A percentile compares a stretch with the other conserved stretches of the same genome.
These are phyloP conservation scores for Gossypium schwendimanii DNA, from an alignment of 441 rosid species.

Conservation along the genomic window DNA sequence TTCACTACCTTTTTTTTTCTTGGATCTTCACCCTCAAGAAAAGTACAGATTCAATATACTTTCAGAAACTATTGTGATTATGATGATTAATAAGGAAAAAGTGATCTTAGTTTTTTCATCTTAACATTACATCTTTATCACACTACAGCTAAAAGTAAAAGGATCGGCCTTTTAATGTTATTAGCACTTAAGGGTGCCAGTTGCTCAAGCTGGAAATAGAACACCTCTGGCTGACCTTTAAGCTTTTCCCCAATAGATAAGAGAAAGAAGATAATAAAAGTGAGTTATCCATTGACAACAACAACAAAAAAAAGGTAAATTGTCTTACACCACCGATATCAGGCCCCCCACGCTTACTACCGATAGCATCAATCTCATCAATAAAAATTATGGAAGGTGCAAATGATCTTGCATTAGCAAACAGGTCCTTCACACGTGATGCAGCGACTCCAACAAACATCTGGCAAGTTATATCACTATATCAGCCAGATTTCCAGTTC, in stretches of 20 bases:
- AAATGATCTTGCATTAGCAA: conserved; percentile 83
- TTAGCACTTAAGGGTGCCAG: neutral
- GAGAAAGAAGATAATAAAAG: conserved; percentile 4
- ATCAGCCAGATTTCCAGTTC: conserved; percentile 16
- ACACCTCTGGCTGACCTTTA: neutral
- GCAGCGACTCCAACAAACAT: conserved; percentile 99
- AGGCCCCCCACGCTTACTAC: conserved; percentile 97
- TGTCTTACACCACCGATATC: conserved; percentile 93
- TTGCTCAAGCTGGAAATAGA: neutral
- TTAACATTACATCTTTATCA: neutral
- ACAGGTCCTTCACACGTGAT: conserved; percentile 97
- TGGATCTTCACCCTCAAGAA: neutral
- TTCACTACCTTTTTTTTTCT: neutral
- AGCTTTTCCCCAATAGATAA: neutral
- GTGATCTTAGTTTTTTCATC: neutral
- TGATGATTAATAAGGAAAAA: neutral
- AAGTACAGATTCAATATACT: neutral
- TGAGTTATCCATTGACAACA: neutral
- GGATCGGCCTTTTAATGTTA: neutral
- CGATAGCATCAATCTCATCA: conserved; percentile 98
- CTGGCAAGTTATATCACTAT: conserved; percentile 30
- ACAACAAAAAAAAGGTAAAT: neutral
- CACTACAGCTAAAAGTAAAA: neutral
- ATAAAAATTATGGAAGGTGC: conserved; percentile 91
- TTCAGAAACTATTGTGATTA: neutral